These are phyloP conservation scores for Sporothrix brasiliensis DNA, from an alignment of 2,329 filamentous ascomycete genomes.

Conservation along the genomic window DNA sequence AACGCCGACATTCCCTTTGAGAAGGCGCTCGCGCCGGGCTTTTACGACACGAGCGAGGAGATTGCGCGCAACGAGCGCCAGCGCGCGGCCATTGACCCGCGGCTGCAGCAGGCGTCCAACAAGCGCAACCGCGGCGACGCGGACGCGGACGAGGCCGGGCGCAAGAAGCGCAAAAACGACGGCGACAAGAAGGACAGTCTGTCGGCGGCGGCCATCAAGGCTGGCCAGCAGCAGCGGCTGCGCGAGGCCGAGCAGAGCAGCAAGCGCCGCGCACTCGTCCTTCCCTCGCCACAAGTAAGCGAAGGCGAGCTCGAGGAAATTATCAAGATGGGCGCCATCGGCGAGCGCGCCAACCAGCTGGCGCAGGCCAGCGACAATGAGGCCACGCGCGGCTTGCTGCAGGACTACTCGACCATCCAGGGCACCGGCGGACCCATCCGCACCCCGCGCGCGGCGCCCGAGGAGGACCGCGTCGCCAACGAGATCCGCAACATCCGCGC, in stretches of 20 bases:
- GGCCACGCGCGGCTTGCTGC: constrained; percentile 80
- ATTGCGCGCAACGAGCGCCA: constrained; percentile 78
- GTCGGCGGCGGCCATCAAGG: constrained; percentile 84
- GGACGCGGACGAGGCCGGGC: constrained; percentile 49
- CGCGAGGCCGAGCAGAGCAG: constrained; percentile 96
- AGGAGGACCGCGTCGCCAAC: constrained; percentile 95
- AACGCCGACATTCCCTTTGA: constrained; percentile 99
- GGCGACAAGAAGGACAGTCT: constrained; percentile 80
- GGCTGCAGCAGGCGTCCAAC: constrained; percentile 77
- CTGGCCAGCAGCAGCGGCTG: constrained; percentile 91
- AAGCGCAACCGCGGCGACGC: constrained; percentile 92
- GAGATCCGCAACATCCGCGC: constrained; percentile 93
- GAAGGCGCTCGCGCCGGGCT: constrained; percentile 83
- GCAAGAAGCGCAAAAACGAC: constrained; percentile 80
- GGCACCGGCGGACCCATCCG: constrained; percentile 77
- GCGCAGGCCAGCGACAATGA: constrained; percentile 80
- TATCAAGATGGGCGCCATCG: constrained; percentile 96
- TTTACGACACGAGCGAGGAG: constrained; percentile 91
- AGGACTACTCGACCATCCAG: constrained; percentile 79
- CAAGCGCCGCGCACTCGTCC: constrained; percentile 79
- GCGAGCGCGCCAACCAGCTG: constrained; percentile 77
- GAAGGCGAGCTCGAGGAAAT: constrained; percentile 95
- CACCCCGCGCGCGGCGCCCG: constrained; percentile 85
- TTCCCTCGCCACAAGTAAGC: constrained; percentile 88
- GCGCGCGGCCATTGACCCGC: constrained; percentile 82